Base-by-base conservation (phyloP, 2,329 filamentous ascomycete species). In the Sclerotinia glacialis region DNA sequence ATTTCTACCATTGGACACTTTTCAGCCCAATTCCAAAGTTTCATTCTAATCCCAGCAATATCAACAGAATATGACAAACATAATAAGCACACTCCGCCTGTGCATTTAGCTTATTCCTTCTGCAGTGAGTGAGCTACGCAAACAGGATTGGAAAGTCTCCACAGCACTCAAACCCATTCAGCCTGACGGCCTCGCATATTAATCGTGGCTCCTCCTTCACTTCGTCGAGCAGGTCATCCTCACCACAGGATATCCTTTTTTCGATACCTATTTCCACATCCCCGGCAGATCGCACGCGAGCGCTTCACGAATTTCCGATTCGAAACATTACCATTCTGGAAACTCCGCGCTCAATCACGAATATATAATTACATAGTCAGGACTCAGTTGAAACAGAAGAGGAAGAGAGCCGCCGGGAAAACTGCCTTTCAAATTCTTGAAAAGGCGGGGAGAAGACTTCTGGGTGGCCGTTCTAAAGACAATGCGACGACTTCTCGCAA, bases 301-400 rank as follows among this genome's bases (percentile, higher is more conserved):
- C 40, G 65, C 44, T 52, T 67, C 60, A 8, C 66, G 71, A 81
- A 83, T 71, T 87, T 97, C 77, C 90, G 87, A 69, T 85, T 92
- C 83, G 86, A 93, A 72, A 91, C 86, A 6, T 78, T 96, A 31
- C 91, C 92, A 16, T 80, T 83, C 61, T 83, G 91, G 73, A 90
- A 89, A 74, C 86, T 89, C 75, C 82, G 84, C 64, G 79, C 91
- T 11, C 92, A 96, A 78, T 88, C 88, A 47, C 86, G 87, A 66
- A 86, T 97, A 70, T 96, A 95, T 76, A 84, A 83, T 55, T 91
- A 89, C 70, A 82, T 96, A 66, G 80, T 93, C 69, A 82, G 83
- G 71, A 85, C 85, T 61, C 88, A 92, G 77, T 81, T 79, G 58
- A 83, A 80, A 72, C 81, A 83, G 68, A 78, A 79, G 71, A 80